Evolutionary conservation across 192 early-diverging fungal genomes (phyloP).

Genomic region (Entophlyctis luteolus): DNA sequence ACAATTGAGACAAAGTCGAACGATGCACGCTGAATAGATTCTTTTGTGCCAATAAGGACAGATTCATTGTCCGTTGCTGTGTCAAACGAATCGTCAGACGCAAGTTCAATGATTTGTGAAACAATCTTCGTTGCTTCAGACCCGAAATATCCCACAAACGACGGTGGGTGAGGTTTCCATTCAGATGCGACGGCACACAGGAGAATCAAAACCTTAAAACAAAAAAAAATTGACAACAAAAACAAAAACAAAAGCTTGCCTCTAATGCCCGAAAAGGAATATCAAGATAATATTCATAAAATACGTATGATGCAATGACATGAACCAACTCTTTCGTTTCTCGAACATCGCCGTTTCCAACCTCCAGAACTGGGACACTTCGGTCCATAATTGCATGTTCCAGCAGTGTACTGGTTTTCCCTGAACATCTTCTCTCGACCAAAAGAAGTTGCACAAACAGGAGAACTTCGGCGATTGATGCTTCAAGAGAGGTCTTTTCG

Average conservation of each 20-base stretch:
- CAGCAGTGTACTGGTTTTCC: constrained; percentile 26
- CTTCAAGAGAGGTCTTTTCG: constrained; percentile 31
- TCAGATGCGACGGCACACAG: constrained; percentile 40
- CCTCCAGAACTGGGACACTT: constrained; percentile 20
- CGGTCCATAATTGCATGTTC: constrained; percentile 47
- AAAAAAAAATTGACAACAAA: too few species aligned
- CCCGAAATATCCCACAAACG: constrained; percentile 53
- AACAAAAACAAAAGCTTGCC: background rate
- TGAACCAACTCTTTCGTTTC: constrained; percentile 39
- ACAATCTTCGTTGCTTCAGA: constrained; percentile 30
- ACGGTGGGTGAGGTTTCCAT: constrained; percentile 46
- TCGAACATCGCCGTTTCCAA: background rate
- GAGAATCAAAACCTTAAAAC: constrained; percentile 34
- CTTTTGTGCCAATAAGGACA: background rate
- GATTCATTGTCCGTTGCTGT: background rate
- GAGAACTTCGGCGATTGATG: constrained; percentile 34
- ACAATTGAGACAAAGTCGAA: constrained; percentile 36
- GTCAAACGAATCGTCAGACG: constrained; percentile 8
- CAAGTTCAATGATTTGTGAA: constrained; percentile 25
- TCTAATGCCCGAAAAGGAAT: constrained; percentile 34
- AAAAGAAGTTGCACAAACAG: constrained; percentile 40
- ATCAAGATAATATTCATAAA: constrained; percentile 36
- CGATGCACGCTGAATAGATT: constrained; percentile 37
- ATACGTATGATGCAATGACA: constrained; percentile 42
- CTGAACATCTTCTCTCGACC: constrained; percentile 17